Conservation (phyloP, 2,329 filamentous ascomycete species). For the Trichoderma sp. region DNA sequence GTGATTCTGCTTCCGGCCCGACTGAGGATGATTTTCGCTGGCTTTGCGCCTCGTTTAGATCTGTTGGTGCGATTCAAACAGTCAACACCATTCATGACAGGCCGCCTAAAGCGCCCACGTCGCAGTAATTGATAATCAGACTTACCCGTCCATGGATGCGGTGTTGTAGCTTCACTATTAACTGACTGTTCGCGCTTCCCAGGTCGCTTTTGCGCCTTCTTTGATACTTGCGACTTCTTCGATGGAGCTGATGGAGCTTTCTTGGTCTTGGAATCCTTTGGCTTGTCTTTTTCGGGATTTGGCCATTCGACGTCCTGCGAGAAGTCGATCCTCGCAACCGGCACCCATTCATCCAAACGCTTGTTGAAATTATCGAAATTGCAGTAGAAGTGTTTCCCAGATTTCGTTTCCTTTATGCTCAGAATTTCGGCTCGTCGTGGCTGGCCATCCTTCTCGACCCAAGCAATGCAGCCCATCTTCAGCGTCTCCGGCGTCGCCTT, state of each 20-base stretch:
- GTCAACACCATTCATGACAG: neutral
- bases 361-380: constrained; percentile 99
- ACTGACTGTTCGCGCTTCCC: constrained; percentile 61
- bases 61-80: constrained; percentile 33
- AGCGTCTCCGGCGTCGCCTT: constrained; percentile 84
- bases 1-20: constrained; percentile 50
- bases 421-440: constrained; percentile 92
- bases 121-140: neutral
- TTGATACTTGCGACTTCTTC: constrained; percentile 63
- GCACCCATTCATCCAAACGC: constrained; percentile 81
- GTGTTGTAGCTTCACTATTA: constrained; percentile 57
- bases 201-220: constrained; percentile 61
- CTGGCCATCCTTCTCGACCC: constrained; percentile 74
- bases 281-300: constrained; percentile 79
- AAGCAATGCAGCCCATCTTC: constrained; percentile 62
- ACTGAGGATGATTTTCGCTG: constrained; percentile 50
- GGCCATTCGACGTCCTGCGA: constrained; percentile 95
- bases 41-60: constrained; percentile 54
- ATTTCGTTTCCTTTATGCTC: constrained; percentile 90
- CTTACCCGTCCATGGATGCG: constrained; percentile 55
- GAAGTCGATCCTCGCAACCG: constrained; percentile 80
- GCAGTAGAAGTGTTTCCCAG: constrained; percentile 87
- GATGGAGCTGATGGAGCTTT: constrained; percentile 59
- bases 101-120: neutral
- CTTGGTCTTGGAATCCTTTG: constrained; percentile 77